Evolutionary conservation across 1,284 basidiomycete genomes (phyloP).

Genomic region (Mycosarcoma maydis): DNA sequence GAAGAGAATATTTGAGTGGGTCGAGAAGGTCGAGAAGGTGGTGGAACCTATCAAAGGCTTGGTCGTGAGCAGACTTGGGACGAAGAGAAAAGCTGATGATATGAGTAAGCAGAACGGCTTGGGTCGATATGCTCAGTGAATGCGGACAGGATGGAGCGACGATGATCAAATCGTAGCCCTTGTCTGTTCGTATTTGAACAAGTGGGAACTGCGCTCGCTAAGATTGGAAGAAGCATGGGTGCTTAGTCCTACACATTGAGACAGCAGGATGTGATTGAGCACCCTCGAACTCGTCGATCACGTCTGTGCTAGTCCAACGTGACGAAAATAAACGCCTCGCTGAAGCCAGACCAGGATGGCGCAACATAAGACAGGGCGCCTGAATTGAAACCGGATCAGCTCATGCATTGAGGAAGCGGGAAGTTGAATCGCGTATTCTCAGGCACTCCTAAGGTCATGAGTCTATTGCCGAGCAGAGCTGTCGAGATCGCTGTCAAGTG

Average conservation of each 20-base stretch:
- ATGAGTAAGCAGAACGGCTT: background rate
- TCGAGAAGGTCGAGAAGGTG: background rate
- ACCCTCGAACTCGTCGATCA: too few relatives aligned
- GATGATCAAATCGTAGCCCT: too few relatives aligned
- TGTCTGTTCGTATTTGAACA: too few relatives aligned
- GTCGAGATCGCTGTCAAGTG: background rate
- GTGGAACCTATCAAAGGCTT: conserved; percentile 22
- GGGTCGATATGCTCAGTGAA: background rate
- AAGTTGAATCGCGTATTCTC: conserved; percentile 1
- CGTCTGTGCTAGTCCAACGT: too few relatives aligned
- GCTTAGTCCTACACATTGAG: too few relatives aligned
- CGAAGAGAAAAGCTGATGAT: background rate
- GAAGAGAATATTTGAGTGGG: too few relatives aligned
- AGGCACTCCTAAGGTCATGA: too few relatives aligned
- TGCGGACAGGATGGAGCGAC: background rate
- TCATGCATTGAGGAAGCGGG: background rate
- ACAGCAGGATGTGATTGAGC: too few relatives aligned
- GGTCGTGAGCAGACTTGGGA: background rate
- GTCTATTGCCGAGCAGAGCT: conserved; percentile 2
- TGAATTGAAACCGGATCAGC: too few relatives aligned
- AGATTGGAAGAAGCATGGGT: too few relatives aligned
- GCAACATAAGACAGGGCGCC: background rate
- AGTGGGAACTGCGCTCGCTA: too few relatives aligned
- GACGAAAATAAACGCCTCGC: background rate
- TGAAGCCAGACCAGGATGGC: too few relatives aligned